Conservation (phyloP, 2,329 filamentous ascomycete genomes). For the Cladophialophora carrionii region DNA sequence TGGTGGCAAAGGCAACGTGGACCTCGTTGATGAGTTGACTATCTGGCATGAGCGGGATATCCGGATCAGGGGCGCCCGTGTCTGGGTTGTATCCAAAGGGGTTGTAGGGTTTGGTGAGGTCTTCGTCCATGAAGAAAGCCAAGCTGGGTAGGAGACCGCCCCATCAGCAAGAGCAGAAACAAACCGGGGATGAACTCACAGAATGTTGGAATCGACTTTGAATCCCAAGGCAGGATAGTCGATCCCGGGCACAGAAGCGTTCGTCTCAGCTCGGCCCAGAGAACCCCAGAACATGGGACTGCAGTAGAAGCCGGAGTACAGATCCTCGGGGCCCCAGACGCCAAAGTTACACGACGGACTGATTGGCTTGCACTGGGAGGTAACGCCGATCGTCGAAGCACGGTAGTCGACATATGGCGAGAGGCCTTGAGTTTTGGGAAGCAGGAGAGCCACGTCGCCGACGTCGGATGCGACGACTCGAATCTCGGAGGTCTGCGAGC, state of each 20-base stretch:
- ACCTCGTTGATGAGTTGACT: constrained; percentile 24
- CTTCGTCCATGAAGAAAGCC: constrained; percentile 22
- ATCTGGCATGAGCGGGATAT: constrained; percentile 10
- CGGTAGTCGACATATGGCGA: constrained; percentile 17
- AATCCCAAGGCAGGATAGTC: constrained; percentile 16
- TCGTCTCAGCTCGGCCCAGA: constrained; percentile 12
- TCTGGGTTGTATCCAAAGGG: constrained; percentile 18
- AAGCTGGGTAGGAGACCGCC: background rate
- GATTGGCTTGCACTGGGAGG: constrained; percentile 21
- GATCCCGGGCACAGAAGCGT: constrained; percentile 3
- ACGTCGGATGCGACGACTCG: background rate
- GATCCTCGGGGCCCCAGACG: constrained; percentile 11
- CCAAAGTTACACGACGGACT: constrained; percentile 19
- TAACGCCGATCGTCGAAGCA: constrained; percentile 25
- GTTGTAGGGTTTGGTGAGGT: constrained; percentile 17
- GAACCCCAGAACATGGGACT: constrained; percentile 19
- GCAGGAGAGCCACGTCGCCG: constrained; percentile 2
- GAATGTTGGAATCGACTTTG: constrained; percentile 15
- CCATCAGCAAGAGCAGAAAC: background rate
- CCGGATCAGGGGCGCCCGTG: constrained; percentile 2
- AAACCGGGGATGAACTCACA: constrained; percentile 13
- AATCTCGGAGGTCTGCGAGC: constrained; percentile 17
- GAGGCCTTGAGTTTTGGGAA: constrained; percentile 15
- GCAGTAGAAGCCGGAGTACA: constrained; percentile 23
- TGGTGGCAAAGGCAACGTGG: constrained; percentile 14